phyloP scores from a whole-genome alignment of 1,284 basidiomycete genomes.

The Golubevia pallescens region DNA sequence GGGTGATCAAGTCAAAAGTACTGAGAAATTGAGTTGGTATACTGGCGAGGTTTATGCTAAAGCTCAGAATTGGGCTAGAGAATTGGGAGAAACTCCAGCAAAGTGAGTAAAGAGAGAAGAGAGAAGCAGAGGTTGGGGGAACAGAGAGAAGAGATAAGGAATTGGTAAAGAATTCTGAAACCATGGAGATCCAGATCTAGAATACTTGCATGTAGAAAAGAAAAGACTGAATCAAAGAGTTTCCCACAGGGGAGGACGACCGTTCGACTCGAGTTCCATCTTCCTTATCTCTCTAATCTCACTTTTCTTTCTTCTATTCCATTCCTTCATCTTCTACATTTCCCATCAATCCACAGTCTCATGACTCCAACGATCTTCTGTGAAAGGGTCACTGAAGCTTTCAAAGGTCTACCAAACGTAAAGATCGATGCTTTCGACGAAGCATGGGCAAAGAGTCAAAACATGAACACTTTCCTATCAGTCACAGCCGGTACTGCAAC shows the following conservation, averaged over 20 bases:
- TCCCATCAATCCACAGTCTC: conserved; percentile 1
- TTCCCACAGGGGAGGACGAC: too few species aligned
- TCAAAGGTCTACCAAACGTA: conserved; percentile 54
- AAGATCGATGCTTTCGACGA: conserved; percentile 50
- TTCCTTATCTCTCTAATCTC: background rate
- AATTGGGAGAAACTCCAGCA: conserved; percentile 55
- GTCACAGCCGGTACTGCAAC: conserved; percentile 57
- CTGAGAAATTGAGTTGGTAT: conserved; percentile 48
- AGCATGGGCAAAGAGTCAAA: conserved; percentile 54
- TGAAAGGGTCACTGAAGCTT: conserved; percentile 40
- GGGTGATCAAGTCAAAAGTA: conserved; percentile 38
- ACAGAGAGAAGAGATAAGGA: too few species aligned
- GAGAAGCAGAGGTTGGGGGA: background rate
- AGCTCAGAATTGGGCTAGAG: conserved; percentile 59
- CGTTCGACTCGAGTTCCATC: too few species aligned
- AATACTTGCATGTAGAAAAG: background rate
- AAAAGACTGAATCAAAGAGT: background rate
- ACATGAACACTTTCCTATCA: conserved; percentile 58
- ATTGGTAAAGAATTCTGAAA: too few species aligned
- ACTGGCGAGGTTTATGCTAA: conserved; percentile 58
- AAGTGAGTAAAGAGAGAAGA: conserved; percentile 19
- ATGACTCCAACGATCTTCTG: conserved; percentile 55
- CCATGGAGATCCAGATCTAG: too few species aligned
- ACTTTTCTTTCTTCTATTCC: background rate
- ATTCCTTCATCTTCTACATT: too few species aligned